phyloP scores from a whole-genome alignment of 116 monocot genomes.

The Iris pallida region DNA sequence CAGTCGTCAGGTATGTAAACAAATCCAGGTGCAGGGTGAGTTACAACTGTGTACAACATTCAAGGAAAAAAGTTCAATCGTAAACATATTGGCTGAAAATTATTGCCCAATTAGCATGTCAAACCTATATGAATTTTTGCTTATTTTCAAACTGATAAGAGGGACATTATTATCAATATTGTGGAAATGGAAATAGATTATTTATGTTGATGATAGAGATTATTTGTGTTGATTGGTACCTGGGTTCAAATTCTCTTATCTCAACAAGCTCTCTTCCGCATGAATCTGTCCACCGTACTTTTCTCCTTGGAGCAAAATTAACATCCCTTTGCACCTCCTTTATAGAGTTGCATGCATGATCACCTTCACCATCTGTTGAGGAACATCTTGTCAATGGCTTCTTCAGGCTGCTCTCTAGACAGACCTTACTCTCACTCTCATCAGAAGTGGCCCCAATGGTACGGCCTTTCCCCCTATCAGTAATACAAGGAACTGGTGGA shows the following conservation, averaged over 20 bases:
- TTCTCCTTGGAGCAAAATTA: slow-evolving; percentile 35
- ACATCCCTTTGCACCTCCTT: slow-evolving; percentile 19
- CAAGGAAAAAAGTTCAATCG: too few relatives aligned
- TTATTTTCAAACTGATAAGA: too few relatives aligned
- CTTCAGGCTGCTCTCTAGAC: slow-evolving; percentile 56
- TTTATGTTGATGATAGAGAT: too few relatives aligned
- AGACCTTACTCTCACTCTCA: slow-evolving; percentile 21
- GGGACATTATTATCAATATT: too few relatives aligned
- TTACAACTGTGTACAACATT: too few relatives aligned
- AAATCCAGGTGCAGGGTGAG: too few relatives aligned
- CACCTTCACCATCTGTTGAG: slow-evolving; percentile 6
- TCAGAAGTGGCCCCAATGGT: slow-evolving; percentile 6
- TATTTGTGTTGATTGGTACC: slow-evolving; percentile 22
- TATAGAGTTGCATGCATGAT: slow-evolving; percentile 18
- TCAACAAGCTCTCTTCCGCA: slow-evolving; percentile 62
- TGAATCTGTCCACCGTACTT: slow-evolving; percentile 85
- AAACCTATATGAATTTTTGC: too few relatives aligned
- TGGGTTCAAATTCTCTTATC: slow-evolving; percentile 71
- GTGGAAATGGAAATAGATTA: too few relatives aligned
- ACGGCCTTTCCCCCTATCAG: background rate
- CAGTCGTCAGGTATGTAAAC: too few relatives aligned
- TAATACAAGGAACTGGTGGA: slow-evolving; percentile 11
- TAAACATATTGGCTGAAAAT: too few relatives aligned
- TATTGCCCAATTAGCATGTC: too few relatives aligned
- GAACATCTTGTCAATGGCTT: slow-evolving; percentile 21